Evolutionary conservation across 257 asterid species (phyloP).

Genomic region (Fraxinus cuspidata): DNA sequence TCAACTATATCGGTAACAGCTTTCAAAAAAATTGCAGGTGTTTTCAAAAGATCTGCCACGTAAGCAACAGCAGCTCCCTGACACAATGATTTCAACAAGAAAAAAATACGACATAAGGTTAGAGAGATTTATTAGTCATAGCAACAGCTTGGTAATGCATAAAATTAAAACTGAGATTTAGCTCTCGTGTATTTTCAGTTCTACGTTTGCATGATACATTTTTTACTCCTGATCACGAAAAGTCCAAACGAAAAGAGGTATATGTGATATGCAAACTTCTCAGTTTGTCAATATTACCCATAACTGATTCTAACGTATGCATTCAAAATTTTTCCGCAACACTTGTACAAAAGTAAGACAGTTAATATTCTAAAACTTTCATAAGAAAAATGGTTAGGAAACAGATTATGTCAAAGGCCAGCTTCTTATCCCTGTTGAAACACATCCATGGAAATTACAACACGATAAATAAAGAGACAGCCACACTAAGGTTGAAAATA

Average conservation of each 20-base stretch:
- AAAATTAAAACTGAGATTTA: not conserved
- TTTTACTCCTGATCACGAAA: not conserved
- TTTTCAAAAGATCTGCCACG: slow-evolving; percentile 83
- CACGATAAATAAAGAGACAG: not conserved
- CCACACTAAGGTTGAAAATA: not conserved
- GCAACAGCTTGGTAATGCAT: slow-evolving; percentile 13
- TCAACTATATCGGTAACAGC: slow-evolving; percentile 92
- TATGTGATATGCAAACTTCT: not conserved
- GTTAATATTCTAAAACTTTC: not conserved
- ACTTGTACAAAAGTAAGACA: too few relatives aligned
- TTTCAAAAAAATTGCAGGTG: slow-evolving; percentile 75
- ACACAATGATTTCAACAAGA: not conserved
- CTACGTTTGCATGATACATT: not conserved
- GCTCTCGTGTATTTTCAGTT: not conserved
- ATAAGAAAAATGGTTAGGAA: not conserved
- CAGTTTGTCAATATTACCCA: not conserved
- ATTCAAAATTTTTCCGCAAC: not conserved
- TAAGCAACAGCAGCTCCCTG: slow-evolving; percentile 99
- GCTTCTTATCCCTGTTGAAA: not conserved
- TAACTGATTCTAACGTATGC: not conserved
- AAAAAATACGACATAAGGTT: slow-evolving; percentile 1
- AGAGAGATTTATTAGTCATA: not conserved
- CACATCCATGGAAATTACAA: not conserved
- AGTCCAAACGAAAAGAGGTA: not conserved
- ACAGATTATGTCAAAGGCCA: not conserved